Percentiles rank a stretch among this genome's conserved stretches.
phyloP scores from a whole-genome alignment of 768 basidiomycete species.

The Lactarius vividus region DNA sequence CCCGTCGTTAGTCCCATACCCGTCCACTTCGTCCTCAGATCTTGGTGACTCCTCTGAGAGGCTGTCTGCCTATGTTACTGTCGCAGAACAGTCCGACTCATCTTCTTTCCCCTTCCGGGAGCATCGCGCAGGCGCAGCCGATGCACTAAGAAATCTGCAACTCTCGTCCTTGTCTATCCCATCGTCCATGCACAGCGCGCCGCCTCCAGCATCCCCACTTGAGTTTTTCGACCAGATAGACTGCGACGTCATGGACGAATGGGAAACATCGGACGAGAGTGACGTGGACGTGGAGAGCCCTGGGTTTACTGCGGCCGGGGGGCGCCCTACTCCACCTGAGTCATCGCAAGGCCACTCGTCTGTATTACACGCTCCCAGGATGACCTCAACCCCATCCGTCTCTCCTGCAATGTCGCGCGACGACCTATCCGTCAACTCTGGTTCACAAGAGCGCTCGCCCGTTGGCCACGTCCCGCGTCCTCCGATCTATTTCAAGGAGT shows the following conservation, averaged over 20 bases:
- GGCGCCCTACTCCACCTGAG: conserved; percentile 9
- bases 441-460: conserved; percentile 21
- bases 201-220: conserved; percentile 61
- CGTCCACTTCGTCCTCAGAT: conserved; percentile 25
- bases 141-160: conserved; percentile 39
- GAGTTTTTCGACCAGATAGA: conserved; percentile 77
- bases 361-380: conserved; percentile 5
- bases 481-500: conserved; percentile 25
- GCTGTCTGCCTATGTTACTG: conserved; percentile 26
- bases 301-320: conserved; percentile 30
- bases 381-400: conserved; percentile 22
- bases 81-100: conserved; percentile 13
- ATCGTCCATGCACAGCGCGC: conserved; percentile 55
- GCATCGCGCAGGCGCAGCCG: neutral
- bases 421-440: conserved; percentile 10
- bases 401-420: conserved; percentile 16
- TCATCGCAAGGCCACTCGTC: conserved; percentile 19
- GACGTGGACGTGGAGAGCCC: conserved; percentile 31
- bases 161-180: conserved; percentile 46
- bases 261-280: conserved; percentile 56
- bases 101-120: conserved; percentile 7
- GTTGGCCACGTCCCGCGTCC: conserved; percentile 21
- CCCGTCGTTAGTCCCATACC: conserved; percentile 7
- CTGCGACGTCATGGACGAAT: conserved; percentile 69
- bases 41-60: conserved; percentile 28